Base-by-base conservation (phyloP, 148 eudicot genomes). In the Fagopyrum tataricum region DNA sequence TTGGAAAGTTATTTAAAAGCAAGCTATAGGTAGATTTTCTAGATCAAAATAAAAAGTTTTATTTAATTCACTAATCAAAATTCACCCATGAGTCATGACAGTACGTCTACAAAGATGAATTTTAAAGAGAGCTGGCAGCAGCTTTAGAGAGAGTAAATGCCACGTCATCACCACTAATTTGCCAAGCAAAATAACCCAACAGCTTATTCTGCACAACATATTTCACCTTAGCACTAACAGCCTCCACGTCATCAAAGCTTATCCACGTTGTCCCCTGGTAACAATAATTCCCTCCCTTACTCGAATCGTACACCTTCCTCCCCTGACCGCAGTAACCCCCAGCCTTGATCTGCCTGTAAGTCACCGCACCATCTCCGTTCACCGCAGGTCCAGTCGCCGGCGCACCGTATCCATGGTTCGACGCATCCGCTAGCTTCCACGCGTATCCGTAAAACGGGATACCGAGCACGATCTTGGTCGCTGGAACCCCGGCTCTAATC, bases 361-460 rank as follows among this genome's bases (percentile, higher is more conserved):
- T 10, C 20, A 61, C 39, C n/a, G 13, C 3, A 6, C 71, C 77
- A 15, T 18, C 48, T 2, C 7, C 14, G 3, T 6, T 44, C n/a
- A 43, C 2, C 3, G 76, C 76, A 4, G 39, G 44, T 13, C 77
- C 77, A 5, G 20, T 75, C 6, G 72, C 40, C 5, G 62, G 72
- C 4, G 77, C 59, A 4, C 77, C 61, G 7, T 64, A 47, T 47
- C 6, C 64, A 7, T 40, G 64, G 21, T 75, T 15, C 4, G 12
- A 31, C 4, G 62, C 40, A 15, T 67, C 20, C 26, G 18, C 61
- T 3, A 75, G 72, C 17, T 44, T 75, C 77, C 77, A 75, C 1
- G 72, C 61, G 24, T 75, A 66, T n/a, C 77, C 77, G 69, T 49
- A 67, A 40, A 67, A 75, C 20, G 72, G 72, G 44, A 75, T 49